phyloP scores from a whole-genome alignment of 371 early-diverging fungal species.

The Capniomyces stellatus region DNA sequence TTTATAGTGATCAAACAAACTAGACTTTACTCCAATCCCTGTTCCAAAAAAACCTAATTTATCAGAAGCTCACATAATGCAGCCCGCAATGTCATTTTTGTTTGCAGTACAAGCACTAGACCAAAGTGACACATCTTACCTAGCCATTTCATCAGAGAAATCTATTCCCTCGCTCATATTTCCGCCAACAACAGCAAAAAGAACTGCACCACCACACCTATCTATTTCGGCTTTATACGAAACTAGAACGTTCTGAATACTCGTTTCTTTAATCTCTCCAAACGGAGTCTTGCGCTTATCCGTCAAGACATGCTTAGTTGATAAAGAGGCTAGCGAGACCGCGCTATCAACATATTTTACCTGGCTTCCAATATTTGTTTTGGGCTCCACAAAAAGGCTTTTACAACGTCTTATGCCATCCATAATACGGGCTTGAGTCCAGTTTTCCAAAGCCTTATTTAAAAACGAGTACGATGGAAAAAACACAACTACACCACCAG shows the following conservation, averaged over 20 bases:
- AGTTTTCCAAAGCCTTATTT: slow-evolving; percentile 38
- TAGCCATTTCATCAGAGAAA: slow-evolving; percentile 70
- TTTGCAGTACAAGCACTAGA: too few species aligned
- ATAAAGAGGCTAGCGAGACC: too few species aligned
- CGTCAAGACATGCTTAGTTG: neutral
- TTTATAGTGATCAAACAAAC: too few species aligned
- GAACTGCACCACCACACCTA: slow-evolving; percentile 41
- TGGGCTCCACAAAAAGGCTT: slow-evolving; percentile 26
- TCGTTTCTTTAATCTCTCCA: too few species aligned
- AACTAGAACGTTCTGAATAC: slow-evolving; percentile 3
- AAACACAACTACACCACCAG: slow-evolving; percentile 86
- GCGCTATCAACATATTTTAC: too few species aligned
- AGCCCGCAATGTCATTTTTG: too few species aligned
- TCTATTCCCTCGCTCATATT: slow-evolving; percentile 97
- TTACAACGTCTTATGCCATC: slow-evolving; percentile 35
- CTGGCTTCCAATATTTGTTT: too few species aligned
- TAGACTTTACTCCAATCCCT: too few species aligned
- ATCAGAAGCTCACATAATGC: too few species aligned
- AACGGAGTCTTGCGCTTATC: neutral
- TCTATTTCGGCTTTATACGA: slow-evolving; percentile 3
- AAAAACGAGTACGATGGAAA: slow-evolving; percentile 82
- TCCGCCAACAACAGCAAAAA: slow-evolving; percentile 93
- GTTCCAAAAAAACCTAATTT: too few species aligned
- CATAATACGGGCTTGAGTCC: slow-evolving; percentile 31
- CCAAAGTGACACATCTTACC: too few species aligned